phyloP scores from a whole-genome alignment of 495 filamentous ascomycete genomes.

The Astrothelium macrocarpum region DNA sequence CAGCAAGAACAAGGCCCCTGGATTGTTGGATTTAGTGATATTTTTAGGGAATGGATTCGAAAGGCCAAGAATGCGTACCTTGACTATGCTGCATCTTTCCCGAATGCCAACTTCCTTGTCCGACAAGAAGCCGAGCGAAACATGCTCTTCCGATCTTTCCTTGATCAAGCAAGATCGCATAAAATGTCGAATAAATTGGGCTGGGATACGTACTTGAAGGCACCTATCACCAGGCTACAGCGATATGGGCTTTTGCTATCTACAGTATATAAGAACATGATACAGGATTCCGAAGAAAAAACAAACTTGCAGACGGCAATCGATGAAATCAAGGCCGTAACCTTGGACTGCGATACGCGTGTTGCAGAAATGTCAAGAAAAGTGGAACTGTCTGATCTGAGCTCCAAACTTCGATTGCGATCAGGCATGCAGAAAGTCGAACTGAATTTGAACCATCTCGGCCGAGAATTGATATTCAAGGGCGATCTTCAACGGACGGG shows the following conservation, averaged over 20 bases:
- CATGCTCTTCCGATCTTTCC: conserved; percentile 73
- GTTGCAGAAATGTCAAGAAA: conserved; percentile 93
- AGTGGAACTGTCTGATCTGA: conserved; percentile 80
- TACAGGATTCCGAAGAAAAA: conserved; percentile 80
- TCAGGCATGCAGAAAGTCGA: conserved; percentile 82
- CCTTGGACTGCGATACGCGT: conserved; percentile 82
- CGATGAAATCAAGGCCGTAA: conserved; percentile 90
- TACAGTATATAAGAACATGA: conserved; percentile 77
- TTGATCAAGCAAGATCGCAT: conserved; percentile 68
- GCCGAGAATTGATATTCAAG: conserved; percentile 76
- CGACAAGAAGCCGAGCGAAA: conserved; percentile 80
- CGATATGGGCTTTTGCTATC: conserved; percentile 76
- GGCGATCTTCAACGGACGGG: conserved; percentile 86
- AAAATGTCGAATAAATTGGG: conserved; percentile 75
- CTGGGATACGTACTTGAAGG: conserved; percentile 91
- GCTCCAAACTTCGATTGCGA: conserved; percentile 67
- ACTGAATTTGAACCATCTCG: conserved; percentile 83
- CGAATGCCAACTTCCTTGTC: conserved; percentile 71
- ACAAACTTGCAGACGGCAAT: conserved; percentile 73
- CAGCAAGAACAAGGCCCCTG: conserved; percentile 96
- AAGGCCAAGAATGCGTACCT: conserved; percentile 85
- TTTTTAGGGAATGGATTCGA: conserved; percentile 97
- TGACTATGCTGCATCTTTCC: conserved; percentile 83
- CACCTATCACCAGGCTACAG: conserved; percentile 86
- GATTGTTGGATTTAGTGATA: conserved; percentile 88